Percentiles rank a stretch among this genome's conserved stretches.
phyloP scores from a whole-genome alignment of 1,139 yeast species.

The Protomyces macrosporus region DNA sequence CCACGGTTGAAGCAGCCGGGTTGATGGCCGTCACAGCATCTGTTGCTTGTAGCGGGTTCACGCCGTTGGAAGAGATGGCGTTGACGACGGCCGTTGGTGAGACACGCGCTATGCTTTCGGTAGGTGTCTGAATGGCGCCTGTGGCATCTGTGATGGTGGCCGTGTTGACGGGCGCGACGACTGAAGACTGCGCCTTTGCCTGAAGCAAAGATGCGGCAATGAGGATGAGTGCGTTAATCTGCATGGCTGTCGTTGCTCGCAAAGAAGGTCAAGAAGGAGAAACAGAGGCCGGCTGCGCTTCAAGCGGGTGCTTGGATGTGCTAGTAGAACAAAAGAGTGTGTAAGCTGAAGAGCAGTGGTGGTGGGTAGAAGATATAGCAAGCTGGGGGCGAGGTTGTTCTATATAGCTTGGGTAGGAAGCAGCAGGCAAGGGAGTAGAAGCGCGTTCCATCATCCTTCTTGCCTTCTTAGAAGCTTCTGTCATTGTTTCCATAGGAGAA shows the following conservation, averaged over 20 bases:
- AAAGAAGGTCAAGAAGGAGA: no score
- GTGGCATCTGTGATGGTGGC: slow-evolving; percentile 24
- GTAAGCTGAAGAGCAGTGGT: no score
- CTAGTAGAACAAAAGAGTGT: no score
- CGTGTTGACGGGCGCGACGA: not conserved
- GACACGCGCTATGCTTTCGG: not conserved
- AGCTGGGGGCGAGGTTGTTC: no score
- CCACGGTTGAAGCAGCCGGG: slow-evolving; percentile 2
- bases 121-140: slow-evolving; percentile 1
- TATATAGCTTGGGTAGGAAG: no score
- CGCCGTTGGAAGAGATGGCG: not conserved
- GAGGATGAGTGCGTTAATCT: not conserved
- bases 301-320: no score
- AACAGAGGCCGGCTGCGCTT: no score
- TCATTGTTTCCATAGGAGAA: no score
- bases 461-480: no score
- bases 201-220: not conserved
- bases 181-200: not conserved
- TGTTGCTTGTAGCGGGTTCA: not conserved
- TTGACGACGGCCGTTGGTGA: not conserved
- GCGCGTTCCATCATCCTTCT: no score
- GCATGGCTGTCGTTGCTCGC: not conserved
- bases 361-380: no score
- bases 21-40: slow-evolving; percentile 4
- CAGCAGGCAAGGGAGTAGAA: no score